phyloP scores from a whole-genome alignment of 163 green algal species.

The Chloromonas sp. region DNA sequence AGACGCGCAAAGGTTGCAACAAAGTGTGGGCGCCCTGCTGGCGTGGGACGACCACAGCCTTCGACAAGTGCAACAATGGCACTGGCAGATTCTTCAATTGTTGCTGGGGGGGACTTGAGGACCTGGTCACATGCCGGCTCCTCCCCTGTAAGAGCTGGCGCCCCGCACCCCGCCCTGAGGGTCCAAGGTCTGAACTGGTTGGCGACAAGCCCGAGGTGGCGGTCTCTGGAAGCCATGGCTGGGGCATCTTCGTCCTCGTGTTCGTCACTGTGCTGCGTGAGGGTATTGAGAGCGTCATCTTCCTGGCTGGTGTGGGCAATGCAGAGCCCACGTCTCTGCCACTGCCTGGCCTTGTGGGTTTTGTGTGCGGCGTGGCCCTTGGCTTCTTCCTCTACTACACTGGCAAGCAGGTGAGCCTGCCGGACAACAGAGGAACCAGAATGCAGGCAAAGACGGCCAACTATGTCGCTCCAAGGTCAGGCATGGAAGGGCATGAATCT shows the following conservation, averaged over 20 bases:
- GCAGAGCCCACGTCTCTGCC: conserved; percentile 33
- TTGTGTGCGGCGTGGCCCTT: conserved; percentile 33
- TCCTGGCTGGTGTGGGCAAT: conserved; percentile 50
- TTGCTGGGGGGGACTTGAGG: too few species aligned
- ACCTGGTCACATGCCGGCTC: too few species aligned
- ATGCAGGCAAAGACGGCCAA: not conserved
- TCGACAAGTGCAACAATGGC: too few species aligned
- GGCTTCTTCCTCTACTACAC: conserved; percentile 48
- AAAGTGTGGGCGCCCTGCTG: not conserved
- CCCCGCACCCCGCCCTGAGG: too few species aligned
- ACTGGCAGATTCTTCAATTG: too few species aligned
- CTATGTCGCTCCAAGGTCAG: not conserved
- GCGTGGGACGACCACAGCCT: too few species aligned
- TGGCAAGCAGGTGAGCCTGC: conserved; percentile 15
- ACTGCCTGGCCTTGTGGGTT: conserved; percentile 37
- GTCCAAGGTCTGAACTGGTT: too few species aligned
- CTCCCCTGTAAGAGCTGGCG: too few species aligned
- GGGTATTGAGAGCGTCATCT: conserved; percentile 50
- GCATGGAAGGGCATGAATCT: too few species aligned
- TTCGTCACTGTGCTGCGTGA: conserved; percentile 26
- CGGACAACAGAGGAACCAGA: not conserved
- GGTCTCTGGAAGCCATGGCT: not conserved
- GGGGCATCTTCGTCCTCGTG: conserved; percentile 12
- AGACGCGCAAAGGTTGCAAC: not conserved
- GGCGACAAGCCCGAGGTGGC: not conserved